Evolutionary conservation across 1,284 basidiomycete species (phyloP).

Genomic region (Sporisorium exsertum): DNA sequence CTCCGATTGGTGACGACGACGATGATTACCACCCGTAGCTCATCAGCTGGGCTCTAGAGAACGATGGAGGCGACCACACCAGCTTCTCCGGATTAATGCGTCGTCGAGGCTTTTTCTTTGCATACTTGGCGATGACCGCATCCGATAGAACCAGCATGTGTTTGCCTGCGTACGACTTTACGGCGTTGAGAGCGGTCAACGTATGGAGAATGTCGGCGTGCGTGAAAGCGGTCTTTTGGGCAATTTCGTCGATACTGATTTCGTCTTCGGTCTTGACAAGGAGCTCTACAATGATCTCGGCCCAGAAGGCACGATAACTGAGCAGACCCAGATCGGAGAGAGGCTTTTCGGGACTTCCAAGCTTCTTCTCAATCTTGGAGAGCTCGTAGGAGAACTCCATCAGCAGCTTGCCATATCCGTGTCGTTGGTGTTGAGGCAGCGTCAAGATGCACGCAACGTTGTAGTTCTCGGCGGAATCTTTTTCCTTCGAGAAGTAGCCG

Average conservation of each 20-base stretch:
- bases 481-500: constrained; percentile 99
- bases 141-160: constrained; percentile 94
- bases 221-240: constrained; percentile 94
- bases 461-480: constrained; percentile 96
- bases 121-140: constrained; percentile 88
- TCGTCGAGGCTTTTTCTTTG: constrained; percentile 84
- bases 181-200: constrained; percentile 93
- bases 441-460: constrained; percentile 99
- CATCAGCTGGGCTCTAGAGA: constrained; percentile 65
- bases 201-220: constrained; percentile 98
- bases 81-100: constrained; percentile 84
- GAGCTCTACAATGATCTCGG: constrained; percentile 93
- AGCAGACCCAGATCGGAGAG: constrained; percentile 93
- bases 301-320: constrained; percentile 96
- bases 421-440: constrained; percentile 94
- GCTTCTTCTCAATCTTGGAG: constrained; percentile 93
- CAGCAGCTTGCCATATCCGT: constrained; percentile 92
- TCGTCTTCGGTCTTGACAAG: constrained; percentile 78
- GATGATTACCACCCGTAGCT: constrained; percentile 57
- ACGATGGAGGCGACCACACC: constrained; percentile 82
- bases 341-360: constrained; percentile 97
- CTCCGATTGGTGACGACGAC: neutral
- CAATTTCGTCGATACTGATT: constrained; percentile 95
- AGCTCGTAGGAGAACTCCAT: constrained; percentile 99
- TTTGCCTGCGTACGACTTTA: constrained; percentile 95